phyloP scores from a whole-genome alignment of 139 green algal species.

The Auxenochlorella pyrenoidosa region DNA sequence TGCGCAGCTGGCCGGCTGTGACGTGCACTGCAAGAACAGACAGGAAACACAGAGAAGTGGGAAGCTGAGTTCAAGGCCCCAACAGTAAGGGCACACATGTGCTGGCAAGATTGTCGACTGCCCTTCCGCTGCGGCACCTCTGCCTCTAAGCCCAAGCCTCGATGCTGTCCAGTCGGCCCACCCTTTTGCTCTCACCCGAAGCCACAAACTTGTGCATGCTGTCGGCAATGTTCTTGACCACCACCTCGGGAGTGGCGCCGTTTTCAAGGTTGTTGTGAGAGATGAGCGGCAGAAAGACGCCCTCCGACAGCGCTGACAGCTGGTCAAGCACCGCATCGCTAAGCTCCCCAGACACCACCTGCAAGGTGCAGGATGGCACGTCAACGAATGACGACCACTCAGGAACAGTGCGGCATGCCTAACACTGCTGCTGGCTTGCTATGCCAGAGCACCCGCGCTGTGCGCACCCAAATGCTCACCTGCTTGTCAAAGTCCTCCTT shows the following conservation, averaged over 20 bases:
- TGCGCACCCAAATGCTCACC: conserved; percentile 42
- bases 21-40: conserved; percentile 69
- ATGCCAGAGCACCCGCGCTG: too few relatives aligned
- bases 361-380: background rate
- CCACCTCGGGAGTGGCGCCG: conserved; percentile 81
- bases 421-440: background rate
- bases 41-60: background rate
- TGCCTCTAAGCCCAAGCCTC: too few relatives aligned
- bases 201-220: conserved; percentile 91
- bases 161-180: background rate
- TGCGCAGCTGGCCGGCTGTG: conserved; percentile 84
- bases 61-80: background rate
- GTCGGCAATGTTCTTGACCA: conserved; percentile 86
- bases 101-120: too few relatives aligned
- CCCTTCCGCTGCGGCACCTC: too few relatives aligned
- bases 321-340: conserved; percentile 81
- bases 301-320: conserved; percentile 73
- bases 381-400: background rate
- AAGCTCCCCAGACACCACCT: conserved; percentile 85
- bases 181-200: conserved; percentile 53
- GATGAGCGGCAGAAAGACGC: conserved; percentile 90
- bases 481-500: conserved; percentile 74
- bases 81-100: background rate
- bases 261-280: conserved; percentile 46
- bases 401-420: background rate